These are phyloP conservation scores for Macadamia integrifolia DNA, from an alignment of 164 flowering plant genomes.

Conservation along the genomic window DNA sequence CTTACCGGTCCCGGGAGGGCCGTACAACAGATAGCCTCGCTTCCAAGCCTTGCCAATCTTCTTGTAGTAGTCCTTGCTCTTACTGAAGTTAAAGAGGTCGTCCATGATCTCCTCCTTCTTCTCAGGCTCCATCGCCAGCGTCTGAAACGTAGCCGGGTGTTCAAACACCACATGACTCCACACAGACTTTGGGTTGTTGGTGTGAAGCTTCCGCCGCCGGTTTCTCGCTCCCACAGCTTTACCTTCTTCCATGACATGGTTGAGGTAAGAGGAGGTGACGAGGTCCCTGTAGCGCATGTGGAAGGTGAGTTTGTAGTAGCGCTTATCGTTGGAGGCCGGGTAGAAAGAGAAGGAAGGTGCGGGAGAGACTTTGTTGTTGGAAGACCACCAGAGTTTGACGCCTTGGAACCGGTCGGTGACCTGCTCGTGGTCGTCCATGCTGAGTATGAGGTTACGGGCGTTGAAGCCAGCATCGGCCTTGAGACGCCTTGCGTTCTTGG, in stretches of 20 bases:
- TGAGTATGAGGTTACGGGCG: conserved; percentile 28
- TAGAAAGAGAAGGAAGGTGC: conserved; percentile 6
- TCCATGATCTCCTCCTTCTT: conserved; percentile 50
- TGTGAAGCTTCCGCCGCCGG: conserved; percentile 53
- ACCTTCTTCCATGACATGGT: conserved; percentile 40
- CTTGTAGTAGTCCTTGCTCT: conserved; percentile 46
- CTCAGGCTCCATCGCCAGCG: conserved; percentile 47
- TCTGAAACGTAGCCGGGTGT: conserved; percentile 56
- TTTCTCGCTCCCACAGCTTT: conserved; percentile 34
- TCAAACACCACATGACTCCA: conserved; percentile 57
- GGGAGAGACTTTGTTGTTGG: conserved; percentile 12
- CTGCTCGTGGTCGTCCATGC: conserved; percentile 56
- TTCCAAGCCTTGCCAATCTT: conserved; percentile 62
- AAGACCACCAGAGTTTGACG: conserved; percentile 39
- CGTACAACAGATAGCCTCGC: conserved; percentile 58
- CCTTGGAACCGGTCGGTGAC: conserved; percentile 48
- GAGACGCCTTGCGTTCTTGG: conserved; percentile 38
- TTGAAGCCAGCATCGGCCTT: conserved; percentile 41
- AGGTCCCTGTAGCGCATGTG: conserved; percentile 37
- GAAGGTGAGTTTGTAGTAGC: conserved; percentile 41
- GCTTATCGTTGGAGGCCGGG: conserved; percentile 23
- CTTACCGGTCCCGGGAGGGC: conserved; percentile 67
- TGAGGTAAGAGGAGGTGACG: conserved; percentile 34
- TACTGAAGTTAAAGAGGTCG: conserved; percentile 38
- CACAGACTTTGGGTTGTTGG: conserved; percentile 33